A percentile compares a stretch with the other conserved stretches of the same genome.
Conservation (phyloP, 1,284 basidiomycete species). For the Hortiboletus rubellus region DNA sequence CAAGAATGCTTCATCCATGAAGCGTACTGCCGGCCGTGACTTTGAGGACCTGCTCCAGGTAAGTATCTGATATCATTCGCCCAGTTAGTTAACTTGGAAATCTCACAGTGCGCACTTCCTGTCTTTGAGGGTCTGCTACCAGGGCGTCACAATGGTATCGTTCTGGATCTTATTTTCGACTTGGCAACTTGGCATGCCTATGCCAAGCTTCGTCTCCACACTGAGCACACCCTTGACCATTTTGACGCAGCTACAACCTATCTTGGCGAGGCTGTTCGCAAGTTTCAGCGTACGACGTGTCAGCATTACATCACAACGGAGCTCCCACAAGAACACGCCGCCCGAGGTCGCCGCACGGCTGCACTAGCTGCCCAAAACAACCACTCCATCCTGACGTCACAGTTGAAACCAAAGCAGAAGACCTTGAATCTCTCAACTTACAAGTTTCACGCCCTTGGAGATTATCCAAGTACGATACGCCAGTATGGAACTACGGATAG, state of each 20-base stretch:
- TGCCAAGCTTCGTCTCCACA: conserved; percentile 37
- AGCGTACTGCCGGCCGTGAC: background rate
- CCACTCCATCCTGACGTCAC: background rate
- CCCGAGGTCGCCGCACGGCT: background rate
- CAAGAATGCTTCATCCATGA: background rate
- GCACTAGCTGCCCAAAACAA: background rate
- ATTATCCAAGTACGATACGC: conserved; percentile 32
- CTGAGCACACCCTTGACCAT: background rate
- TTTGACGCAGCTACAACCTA: background rate
- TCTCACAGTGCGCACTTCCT: background rate
- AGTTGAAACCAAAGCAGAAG: background rate
- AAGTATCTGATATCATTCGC: background rate
- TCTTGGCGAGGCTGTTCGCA: background rate
- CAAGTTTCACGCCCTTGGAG: conserved; percentile 36
- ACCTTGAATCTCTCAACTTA: conserved; percentile 29
- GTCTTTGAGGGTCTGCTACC: background rate
- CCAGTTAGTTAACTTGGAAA: background rate
- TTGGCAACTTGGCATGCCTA: conserved; percentile 35
- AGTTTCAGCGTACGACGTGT: background rate
- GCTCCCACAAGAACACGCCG: background rate
- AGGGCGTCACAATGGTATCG: conserved; percentile 18
- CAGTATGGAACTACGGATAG: conserved; percentile 37
- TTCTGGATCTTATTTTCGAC: background rate
- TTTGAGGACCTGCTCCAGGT: background rate
- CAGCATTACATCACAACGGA: background rate